Conservation (phyloP, 2,329 filamentous ascomycete genomes). For the Rasamsonia emersonii region DNA sequence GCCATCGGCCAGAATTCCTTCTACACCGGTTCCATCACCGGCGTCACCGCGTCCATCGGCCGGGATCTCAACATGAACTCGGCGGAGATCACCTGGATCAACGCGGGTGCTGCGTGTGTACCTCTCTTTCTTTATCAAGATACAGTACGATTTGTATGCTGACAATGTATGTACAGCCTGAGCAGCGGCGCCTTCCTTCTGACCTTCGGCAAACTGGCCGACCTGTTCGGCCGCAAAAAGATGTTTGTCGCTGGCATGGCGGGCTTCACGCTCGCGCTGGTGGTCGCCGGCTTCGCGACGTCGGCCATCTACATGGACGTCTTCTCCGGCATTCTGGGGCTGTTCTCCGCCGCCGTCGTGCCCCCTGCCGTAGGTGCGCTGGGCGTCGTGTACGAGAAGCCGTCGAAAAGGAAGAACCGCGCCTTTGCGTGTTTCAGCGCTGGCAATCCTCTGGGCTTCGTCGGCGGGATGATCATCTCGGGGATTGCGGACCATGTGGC, state of each 20-base stretch:
- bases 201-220: constrained; percentile 57
- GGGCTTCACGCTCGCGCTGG: constrained; percentile 48
- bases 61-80: constrained; percentile 54
- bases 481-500: constrained; percentile 54
- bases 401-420: constrained; percentile 54
- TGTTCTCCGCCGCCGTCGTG: constrained; percentile 56
- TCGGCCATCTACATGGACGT: constrained; percentile 53
- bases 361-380: constrained; percentile 58
- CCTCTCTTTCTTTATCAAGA: not conserved
- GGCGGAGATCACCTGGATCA: constrained; percentile 60
- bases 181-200: constrained; percentile 57
- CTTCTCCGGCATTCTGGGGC: constrained; percentile 54
- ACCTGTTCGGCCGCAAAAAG: constrained; percentile 55
- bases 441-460: constrained; percentile 50
- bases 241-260: constrained; percentile 54
- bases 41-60: constrained; percentile 55
- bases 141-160: not conserved
- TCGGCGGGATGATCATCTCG: constrained; percentile 51
- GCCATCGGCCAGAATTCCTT: constrained; percentile 57
- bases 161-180: constrained; percentile 31
- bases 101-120: constrained; percentile 49
- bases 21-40: constrained; percentile 50
- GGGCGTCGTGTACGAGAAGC: constrained; percentile 54
- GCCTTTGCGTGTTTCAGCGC: constrained; percentile 56
- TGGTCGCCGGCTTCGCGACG: constrained; percentile 53